phyloP scores from a whole-genome alignment of 176 grass and related monocot species.

The Ananas comosus region DNA sequence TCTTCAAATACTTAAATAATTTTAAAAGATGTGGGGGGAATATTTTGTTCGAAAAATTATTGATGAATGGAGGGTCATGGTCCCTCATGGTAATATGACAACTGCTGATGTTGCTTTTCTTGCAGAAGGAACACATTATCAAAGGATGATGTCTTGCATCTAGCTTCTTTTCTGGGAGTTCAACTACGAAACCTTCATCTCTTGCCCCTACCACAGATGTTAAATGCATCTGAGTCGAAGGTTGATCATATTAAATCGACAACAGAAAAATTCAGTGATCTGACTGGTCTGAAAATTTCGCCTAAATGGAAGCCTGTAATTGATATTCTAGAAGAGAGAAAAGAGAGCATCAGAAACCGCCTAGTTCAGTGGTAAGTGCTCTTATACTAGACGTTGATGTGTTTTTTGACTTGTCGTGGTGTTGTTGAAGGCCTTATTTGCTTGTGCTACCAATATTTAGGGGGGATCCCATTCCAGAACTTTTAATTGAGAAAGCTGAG shows the following conservation, averaged over 20 bases:
- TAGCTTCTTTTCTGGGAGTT: slow-evolving; percentile 88
- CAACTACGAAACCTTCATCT: slow-evolving; percentile 74
- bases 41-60: background rate
- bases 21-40: too few relatives aligned
- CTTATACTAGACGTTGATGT: slow-evolving; percentile 5
- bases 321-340: slow-evolving; percentile 47
- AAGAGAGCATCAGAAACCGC: slow-evolving; percentile 50
- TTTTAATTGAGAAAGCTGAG: slow-evolving; percentile 71
- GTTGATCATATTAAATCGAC: slow-evolving; percentile 12
- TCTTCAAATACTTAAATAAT: too few relatives aligned
- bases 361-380: slow-evolving; percentile 53
- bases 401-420: background rate
- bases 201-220: slow-evolving; percentile 47
- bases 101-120: slow-evolving; percentile 14
- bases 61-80: slow-evolving; percentile 6
- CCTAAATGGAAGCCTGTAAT: slow-evolving; percentile 59
- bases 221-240: slow-evolving; percentile 15
- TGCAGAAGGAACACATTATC: slow-evolving; percentile 68
- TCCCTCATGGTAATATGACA: background rate
- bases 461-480: slow-evolving; percentile 55
- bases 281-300: slow-evolving; percentile 22
- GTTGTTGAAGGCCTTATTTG: background rate
- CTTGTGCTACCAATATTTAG: slow-evolving; percentile 31
- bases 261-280: slow-evolving; percentile 13
- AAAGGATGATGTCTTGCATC: slow-evolving; percentile 49